Evolutionary conservation across 129 eudicot species (phyloP), one percentile per base, ranked within the genome.

Genomic region (carrot (Daucus carota)): DNA sequence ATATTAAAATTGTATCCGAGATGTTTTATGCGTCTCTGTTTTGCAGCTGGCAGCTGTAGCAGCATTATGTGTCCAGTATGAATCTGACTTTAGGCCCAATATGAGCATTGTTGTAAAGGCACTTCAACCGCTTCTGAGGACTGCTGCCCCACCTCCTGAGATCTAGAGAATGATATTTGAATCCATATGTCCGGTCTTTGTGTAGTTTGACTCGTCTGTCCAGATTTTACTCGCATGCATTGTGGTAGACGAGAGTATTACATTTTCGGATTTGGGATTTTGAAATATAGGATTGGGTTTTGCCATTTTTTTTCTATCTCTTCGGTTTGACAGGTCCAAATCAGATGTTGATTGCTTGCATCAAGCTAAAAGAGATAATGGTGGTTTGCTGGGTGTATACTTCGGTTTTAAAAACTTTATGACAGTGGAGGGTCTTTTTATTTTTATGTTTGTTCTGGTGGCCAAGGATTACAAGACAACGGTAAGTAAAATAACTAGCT

Each of bases 21-120:
- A 40, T 16, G 22, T 18, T 34, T 24, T 4, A 40, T 3, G 2
- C 11, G 12, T 42, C 34, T 40, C 16, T 71, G 54, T 71, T 41
- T 69, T 71, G 74, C 34, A 71, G 74, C 33, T 71, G 54, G 74
- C 74, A 12, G 74, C 52, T 24, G 74, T 42, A 42, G 74, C 74
- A 13, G 74, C 74, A 24, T 24, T 40, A 71, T 71, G 74, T 42
- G 74, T 71, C 32, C 74, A 71, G 74, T 41, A 71, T 26, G 74
- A 41, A 43, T 29, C 74, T 14, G 74, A 71, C 1, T 42, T 71
- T 41, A 41, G 74, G 52, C 74, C 74, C n/a, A 42, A 71, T 8
- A 71, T 42, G 74, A 26, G 54, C 54, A 71, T 42, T 42, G 52
- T 71, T n/a, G 74, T 71, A 8, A 71, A 42, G 34, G 74, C 74